Evolutionary conservation across 164 flowering plant species (phyloP).

Genomic region (Hamamelis virginiana): DNA sequence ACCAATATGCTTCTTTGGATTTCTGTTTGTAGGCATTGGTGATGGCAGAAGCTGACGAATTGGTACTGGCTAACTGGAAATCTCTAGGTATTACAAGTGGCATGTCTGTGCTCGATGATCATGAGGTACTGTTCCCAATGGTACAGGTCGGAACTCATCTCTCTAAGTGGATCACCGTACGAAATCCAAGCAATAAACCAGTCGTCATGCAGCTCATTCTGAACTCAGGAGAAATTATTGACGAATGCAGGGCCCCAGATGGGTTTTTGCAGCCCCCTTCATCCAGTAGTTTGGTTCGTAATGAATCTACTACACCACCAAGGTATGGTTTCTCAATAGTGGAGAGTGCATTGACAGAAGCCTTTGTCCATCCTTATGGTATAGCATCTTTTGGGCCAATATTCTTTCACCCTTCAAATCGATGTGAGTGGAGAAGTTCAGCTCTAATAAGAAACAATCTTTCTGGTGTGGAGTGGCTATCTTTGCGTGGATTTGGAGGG

Average conservation of each 20-base stretch:
- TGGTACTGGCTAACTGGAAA: constrained; percentile 62
- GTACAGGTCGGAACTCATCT: constrained; percentile 58
- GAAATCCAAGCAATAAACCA: constrained; percentile 69
- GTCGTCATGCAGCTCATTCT: constrained; percentile 78
- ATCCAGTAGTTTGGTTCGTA: constrained; percentile 29
- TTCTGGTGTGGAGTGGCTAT: constrained; percentile 81
- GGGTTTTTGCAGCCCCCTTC: constrained; percentile 31
- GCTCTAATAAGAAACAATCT: constrained; percentile 81
- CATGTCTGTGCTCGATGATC: constrained; percentile 65
- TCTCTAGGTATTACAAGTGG: constrained; percentile 52
- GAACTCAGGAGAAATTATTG: constrained; percentile 61
- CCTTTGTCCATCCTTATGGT: constrained; percentile 64
- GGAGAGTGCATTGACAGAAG: constrained; percentile 60
- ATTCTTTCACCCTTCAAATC: constrained; percentile 63
- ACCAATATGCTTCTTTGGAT: constrained; percentile 12
- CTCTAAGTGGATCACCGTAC: constrained; percentile 64
- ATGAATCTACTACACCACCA: constrained; percentile 24
- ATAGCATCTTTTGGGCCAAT: constrained; percentile 71
- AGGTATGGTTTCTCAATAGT: constrained; percentile 62
- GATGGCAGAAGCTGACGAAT: constrained; percentile 53
- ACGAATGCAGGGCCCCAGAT: constrained; percentile 48
- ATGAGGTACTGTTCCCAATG: constrained; percentile 58
- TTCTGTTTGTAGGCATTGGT: constrained; percentile 36
- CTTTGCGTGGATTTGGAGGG: constrained; percentile 75
- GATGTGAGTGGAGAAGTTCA: constrained; percentile 78